These are phyloP conservation scores for Boletus semigastroideus DNA, from an alignment of 1,284 basidiomycete species.

Conservation along the genomic window DNA sequence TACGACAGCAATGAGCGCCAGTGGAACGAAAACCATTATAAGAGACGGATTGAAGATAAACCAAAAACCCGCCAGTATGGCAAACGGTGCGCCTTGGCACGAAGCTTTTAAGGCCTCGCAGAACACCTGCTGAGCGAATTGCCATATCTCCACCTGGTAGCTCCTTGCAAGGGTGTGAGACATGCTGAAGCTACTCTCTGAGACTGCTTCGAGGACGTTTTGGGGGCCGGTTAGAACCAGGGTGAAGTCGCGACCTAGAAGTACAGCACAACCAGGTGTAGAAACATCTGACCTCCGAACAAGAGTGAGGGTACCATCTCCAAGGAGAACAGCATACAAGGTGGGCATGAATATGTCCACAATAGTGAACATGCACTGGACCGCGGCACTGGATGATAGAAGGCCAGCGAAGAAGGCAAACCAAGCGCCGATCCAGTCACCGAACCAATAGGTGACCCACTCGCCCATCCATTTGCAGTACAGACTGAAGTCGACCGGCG, in stretches of 20 bases:
- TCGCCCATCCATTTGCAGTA: background rate
- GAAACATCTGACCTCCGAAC: background rate
- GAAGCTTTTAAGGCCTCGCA: background rate
- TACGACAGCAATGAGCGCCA: background rate
- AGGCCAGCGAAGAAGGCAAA: no score
- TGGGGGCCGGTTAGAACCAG: background rate
- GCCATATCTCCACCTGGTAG: background rate
- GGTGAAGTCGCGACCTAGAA: slow-evolving; percentile 5
- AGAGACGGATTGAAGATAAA: background rate
- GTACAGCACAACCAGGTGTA: background rate
- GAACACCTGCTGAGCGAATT: background rate
- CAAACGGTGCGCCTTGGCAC: background rate
- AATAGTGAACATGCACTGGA: background rate
- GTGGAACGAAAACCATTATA: background rate
- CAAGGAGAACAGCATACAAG: background rate
- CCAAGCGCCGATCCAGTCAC: background rate
- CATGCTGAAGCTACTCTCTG: background rate
- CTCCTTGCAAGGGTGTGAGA: slow-evolving; percentile 1
- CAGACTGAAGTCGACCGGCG: background rate
- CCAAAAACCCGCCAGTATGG: background rate
- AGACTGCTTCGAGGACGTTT: slow-evolving; percentile 1
- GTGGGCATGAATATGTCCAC: background rate
- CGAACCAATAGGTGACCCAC: no score
- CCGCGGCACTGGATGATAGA: background rate
- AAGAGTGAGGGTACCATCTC: background rate